Evolutionary conservation across 2,329 filamentous ascomycete species (phyloP).

Genomic region (Byssoonygena ceratinophila): DNA sequence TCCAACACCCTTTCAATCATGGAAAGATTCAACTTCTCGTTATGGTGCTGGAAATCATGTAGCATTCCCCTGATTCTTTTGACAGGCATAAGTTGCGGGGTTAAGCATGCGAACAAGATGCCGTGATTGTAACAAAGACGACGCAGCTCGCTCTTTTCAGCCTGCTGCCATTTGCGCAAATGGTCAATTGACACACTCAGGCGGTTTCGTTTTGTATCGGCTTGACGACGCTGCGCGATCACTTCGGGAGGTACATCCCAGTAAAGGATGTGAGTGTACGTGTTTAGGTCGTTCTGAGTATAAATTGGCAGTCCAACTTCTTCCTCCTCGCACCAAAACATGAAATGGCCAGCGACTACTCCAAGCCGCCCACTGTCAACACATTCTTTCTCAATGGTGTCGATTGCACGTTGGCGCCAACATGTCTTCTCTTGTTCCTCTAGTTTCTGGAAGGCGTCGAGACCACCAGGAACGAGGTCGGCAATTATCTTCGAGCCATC

Average conservation of each 20-base stretch:
- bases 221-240: constrained; percentile 30
- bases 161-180: constrained; percentile 40
- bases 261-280: constrained; percentile 51
- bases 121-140: constrained; percentile 35
- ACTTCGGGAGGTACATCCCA: constrained; percentile 34
- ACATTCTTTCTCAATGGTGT: constrained; percentile 34
- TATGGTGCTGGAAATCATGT: constrained; percentile 32
- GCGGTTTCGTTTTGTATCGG: constrained; percentile 34
- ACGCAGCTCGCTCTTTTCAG: constrained; percentile 38
- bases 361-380: constrained; percentile 26
- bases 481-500: constrained; percentile 46
- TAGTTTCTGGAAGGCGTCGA: constrained; percentile 40
- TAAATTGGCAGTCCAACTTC: constrained; percentile 25
- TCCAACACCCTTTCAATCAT: constrained; percentile 28
- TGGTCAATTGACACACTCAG: constrained; percentile 27
- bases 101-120: constrained; percentile 40
- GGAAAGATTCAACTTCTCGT: constrained; percentile 32
- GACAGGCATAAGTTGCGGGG: background rate
- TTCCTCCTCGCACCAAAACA: constrained; percentile 41
- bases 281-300: constrained; percentile 38
- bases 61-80: constrained; percentile 24
- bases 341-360: constrained; percentile 47
- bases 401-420: constrained; percentile 40
- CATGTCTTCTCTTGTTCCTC: constrained; percentile 28
- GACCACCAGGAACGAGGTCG: constrained; percentile 36